A percentile compares a stretch with the other conserved stretches of the same genome.
Conservation (phyloP, 192 early-diverging fungal species). For the Coemansia sp. region DNA sequence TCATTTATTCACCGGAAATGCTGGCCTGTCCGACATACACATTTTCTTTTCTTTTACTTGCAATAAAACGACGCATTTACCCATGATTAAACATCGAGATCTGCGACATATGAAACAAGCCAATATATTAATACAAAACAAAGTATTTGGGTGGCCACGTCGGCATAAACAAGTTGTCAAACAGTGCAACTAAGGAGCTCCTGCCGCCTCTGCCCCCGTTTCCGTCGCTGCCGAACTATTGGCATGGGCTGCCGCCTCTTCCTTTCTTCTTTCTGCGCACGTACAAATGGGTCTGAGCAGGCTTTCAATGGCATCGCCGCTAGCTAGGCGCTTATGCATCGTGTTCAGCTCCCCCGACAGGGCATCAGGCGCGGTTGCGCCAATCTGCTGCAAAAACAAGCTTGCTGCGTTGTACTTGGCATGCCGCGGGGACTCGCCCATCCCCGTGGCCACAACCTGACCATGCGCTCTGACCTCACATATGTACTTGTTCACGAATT, state of each 20-base stretch:
- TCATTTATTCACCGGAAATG: no score
- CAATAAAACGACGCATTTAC: no score
- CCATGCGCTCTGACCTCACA: conserved; percentile 35
- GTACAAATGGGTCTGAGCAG: conserved; percentile 45
- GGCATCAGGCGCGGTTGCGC: conserved; percentile 39
- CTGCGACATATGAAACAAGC: no score
- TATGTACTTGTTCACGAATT: conserved; percentile 27
- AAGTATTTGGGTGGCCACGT: no score
- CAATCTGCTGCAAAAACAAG: conserved; percentile 25
- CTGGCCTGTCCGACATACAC: no score
- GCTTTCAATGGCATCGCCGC: conserved; percentile 18
- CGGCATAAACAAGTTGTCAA: no score
- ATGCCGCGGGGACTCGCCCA: conserved; percentile 43
- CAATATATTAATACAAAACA: no score
- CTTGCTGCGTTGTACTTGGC: conserved; percentile 35
- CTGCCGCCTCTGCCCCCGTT: not conserved
- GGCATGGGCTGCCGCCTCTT: conserved; percentile 12
- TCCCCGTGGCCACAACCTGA: conserved; percentile 9
- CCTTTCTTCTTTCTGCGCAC: conserved; percentile 20
- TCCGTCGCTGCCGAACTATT: not conserved
- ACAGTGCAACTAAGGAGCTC: not conserved
- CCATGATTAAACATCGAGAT: no score
- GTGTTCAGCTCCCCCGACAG: conserved; percentile 32
- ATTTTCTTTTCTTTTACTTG: no score
- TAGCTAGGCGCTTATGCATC: conserved; percentile 8